Base-by-base conservation (phyloP, 306 rosid genomes). In the Ormosia semicastrata region DNA sequence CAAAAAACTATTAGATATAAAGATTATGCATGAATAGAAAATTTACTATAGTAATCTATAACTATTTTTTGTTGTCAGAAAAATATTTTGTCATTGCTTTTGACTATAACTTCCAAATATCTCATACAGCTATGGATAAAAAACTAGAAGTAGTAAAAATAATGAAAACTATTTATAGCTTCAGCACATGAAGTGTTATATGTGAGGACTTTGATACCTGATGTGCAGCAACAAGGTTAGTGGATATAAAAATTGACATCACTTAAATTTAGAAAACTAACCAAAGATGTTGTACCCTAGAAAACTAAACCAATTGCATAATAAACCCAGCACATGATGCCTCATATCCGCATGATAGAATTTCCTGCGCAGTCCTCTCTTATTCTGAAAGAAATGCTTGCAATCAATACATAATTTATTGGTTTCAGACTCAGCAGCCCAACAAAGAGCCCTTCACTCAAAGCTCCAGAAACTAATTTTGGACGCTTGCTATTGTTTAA, bases 191-290 rank as follows among this genome's bases (percentile, higher is more conserved):
- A 43, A 43, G 17, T 7, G 37, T 29, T 41, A 29, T 47, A 39
- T 14, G 39, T n/a, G 36, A 62, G 32, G 73, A 59, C 46, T 72
- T 71, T 15, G 18, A 13, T 91, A 93, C 98, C 97, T 93, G 98
- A 93, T 95, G 29, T 40, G 41, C 58, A 57, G 11, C 60, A 46
- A 63, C 12, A 36, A 12, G 72, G 47, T 30, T 62, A 30, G 36
- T 5, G 34, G 80, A 62, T 60, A 15, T 30, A 29, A 75, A 63
- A 43, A 41, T 43, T 43, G 41, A 57, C 14, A 58, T 57, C 43
- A 4, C n/a, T 33, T 5, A 76, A 46, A 63, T 47, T 43, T 62
- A 11, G 24, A 36, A 39, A 18, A 52, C 76, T 7, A 4, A 29
- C 50, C 43, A 41, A 40, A 29, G n/a, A 81, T 47, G 56, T 37